These are phyloP conservation scores for Chlamydomonas sphaeroides DNA, from an alignment of 139 green algal genomes.

Conservation along the genomic window DNA sequence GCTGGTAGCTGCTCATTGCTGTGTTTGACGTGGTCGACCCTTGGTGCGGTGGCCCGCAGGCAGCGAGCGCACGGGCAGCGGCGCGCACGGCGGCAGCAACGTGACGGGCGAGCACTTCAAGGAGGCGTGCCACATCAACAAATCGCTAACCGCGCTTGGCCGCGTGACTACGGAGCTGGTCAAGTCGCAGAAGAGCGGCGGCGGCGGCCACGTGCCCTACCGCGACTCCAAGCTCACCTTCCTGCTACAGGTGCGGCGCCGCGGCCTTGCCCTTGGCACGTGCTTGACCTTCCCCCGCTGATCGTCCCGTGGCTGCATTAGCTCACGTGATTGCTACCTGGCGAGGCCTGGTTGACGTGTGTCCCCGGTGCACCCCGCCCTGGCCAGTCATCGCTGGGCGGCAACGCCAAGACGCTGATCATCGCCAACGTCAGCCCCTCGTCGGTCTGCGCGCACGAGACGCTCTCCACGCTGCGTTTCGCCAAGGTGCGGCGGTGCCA, in stretches of 20 bases:
- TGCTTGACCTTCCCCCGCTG: no score
- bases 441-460: slow-evolving; percentile 76
- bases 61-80: slow-evolving; percentile 80
- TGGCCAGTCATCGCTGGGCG: slow-evolving; percentile 88
- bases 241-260: slow-evolving; percentile 85
- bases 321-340: no score
- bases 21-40: not conserved
- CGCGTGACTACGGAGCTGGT: slow-evolving; percentile 92
- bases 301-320: no score
- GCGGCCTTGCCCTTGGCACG: no score
- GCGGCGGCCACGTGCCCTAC: slow-evolving; percentile 91
- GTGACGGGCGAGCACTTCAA: slow-evolving; percentile 90
- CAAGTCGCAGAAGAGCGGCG: slow-evolving; percentile 67
- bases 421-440: slow-evolving; percentile 89
- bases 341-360: not conserved
- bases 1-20: no score
- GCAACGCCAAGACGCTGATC: slow-evolving; percentile 96
- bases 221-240: slow-evolving; percentile 96
- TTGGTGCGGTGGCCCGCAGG: slow-evolving; percentile 69
- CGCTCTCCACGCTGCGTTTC: slow-evolving; percentile 92
- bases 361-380: no score
- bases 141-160: slow-evolving; percentile 91
- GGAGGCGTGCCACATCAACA: slow-evolving; percentile 92
- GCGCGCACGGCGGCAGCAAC: slow-evolving; percentile 69
- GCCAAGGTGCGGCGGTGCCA: no score